Evolutionary conservation across 225 moss, liverwort and hornwort species (phyloP).

Genomic region (Physcomitrellopsis africana): DNA sequence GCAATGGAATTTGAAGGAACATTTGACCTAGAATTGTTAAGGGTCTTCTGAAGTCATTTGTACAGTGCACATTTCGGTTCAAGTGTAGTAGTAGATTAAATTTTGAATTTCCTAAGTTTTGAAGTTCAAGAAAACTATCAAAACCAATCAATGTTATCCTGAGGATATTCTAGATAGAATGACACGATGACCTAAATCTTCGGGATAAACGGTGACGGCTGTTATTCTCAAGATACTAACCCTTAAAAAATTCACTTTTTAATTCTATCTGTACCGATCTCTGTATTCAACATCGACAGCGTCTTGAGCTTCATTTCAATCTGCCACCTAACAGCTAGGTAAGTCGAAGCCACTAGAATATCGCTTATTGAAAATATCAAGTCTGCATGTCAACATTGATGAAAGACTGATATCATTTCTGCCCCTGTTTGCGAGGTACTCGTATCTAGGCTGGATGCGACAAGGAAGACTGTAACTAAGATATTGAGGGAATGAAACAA

Average conservation of each 20-base stretch:
- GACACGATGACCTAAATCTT: no score
- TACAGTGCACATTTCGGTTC: no score
- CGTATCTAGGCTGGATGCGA: constrained; percentile 65
- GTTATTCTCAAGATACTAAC: not conserved
- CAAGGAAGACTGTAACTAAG: constrained; percentile 64
- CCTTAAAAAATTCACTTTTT: not conserved
- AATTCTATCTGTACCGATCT: not conserved
- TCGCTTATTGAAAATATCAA: constrained; percentile 53
- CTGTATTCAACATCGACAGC: not conserved
- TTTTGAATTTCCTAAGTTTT: no score
- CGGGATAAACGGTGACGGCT: not conserved
- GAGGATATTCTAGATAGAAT: no score
- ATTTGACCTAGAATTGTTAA: no score
- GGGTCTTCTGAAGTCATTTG: no score
- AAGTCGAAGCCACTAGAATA: constrained; percentile 26
- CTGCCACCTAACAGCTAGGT: not conserved
- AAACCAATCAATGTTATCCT: no score
- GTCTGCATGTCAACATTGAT: constrained; percentile 59
- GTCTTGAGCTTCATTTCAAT: constrained; percentile 1
- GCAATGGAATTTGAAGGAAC: no score
- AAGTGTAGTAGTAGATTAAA: no score
- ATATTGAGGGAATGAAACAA: constrained; percentile 67
- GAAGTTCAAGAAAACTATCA: no score
- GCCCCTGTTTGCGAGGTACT: constrained; percentile 48
- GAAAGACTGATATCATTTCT: constrained; percentile 46